Conservation (phyloP, 805 yeast genomes). For the Yarrowia sp. region DNA sequence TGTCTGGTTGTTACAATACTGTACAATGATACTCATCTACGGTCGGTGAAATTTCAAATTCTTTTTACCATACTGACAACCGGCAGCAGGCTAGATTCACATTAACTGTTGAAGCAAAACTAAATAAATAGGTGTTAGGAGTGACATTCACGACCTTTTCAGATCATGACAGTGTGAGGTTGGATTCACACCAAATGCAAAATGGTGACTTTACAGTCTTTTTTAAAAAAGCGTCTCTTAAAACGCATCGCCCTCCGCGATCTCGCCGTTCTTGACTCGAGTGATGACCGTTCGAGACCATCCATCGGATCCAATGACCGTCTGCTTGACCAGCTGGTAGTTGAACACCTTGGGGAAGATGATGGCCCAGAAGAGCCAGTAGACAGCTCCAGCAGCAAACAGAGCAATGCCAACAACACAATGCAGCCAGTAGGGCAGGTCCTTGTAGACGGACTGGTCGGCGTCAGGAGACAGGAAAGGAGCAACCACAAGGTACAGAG, state of each 20-base stretch:
- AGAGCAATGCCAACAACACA: conserved; percentile 82
- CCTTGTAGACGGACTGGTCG: conserved; percentile 66
- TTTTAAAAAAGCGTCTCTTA: neutral
- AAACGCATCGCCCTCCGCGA: neutral
- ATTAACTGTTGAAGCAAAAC: conserved; percentile 27
- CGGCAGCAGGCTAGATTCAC: conserved; percentile 7
- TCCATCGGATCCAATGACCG: conserved; percentile 25
- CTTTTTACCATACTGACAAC: neutral
- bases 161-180: conserved; percentile 13
- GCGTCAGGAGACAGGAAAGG: conserved; percentile 73
- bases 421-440: conserved; percentile 72
- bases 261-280: conserved; percentile 13
- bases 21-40: neutral
- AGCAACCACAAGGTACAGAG: conserved; percentile 66
- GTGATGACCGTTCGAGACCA: conserved; percentile 24
- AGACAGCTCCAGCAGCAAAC: conserved; percentile 54
- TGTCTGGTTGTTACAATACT: neutral
- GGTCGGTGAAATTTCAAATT: neutral
- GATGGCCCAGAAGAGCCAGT: conserved; percentile 65
- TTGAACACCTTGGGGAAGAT: conserved; percentile 49
- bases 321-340: conserved; percentile 9
- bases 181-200: conserved; percentile 26
- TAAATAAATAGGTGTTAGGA: conserved; percentile 25
- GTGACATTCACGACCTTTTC: neutral
- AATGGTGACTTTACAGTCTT: neutral